phyloP scores from a whole-genome alignment of 192 early-diverging fungal species.

The Chytriomyces sp. region DNA sequence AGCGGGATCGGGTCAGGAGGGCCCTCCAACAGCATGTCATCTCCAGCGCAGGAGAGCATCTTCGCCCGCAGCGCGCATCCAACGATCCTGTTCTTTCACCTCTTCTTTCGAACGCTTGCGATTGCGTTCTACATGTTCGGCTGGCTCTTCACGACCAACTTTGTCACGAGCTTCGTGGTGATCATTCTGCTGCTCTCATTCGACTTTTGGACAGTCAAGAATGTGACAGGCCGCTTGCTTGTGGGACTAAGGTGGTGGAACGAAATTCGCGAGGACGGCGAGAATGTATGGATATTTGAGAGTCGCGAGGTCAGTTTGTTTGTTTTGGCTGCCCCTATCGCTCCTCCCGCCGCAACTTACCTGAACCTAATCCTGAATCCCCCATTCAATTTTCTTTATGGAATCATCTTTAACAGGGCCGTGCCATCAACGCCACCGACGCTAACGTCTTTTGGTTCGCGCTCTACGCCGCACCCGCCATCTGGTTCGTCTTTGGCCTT shows the following conservation, averaged over 20 bases:
- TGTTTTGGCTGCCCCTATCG: slow-evolving; percentile 14
- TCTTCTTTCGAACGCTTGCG: slow-evolving; percentile 82
- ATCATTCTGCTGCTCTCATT: slow-evolving; percentile 89
- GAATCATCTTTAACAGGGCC: slow-evolving; percentile 50
- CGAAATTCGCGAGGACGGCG: slow-evolving; percentile 93
- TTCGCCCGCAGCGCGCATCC: slow-evolving; percentile 64
- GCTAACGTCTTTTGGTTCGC: slow-evolving; percentile 91
- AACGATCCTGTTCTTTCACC: slow-evolving; percentile 84
- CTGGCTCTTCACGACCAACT: slow-evolving; percentile 79
- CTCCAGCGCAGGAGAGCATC: slow-evolving; percentile 12
- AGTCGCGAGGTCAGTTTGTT: slow-evolving; percentile 67
- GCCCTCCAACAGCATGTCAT: background rate
- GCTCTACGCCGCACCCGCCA: slow-evolving; percentile 79
- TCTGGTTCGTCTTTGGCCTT: slow-evolving; percentile 86
- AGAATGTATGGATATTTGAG: slow-evolving; percentile 96
- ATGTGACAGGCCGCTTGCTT: slow-evolving; percentile 92
- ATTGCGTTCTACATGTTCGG: slow-evolving; percentile 85
- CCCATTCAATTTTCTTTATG: slow-evolving; percentile 10
- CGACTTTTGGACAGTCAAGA: slow-evolving; percentile 99
- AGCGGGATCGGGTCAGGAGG: background rate
- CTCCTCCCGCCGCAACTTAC: background rate
- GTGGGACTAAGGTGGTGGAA: slow-evolving; percentile 99
- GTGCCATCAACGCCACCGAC: slow-evolving; percentile 80
- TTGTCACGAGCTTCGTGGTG: slow-evolving; percentile 89
- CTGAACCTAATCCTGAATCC: background rate